Base-by-base conservation (phyloP, 306 rosid species). In the Psophocarpus tetragonolobus region DNA sequence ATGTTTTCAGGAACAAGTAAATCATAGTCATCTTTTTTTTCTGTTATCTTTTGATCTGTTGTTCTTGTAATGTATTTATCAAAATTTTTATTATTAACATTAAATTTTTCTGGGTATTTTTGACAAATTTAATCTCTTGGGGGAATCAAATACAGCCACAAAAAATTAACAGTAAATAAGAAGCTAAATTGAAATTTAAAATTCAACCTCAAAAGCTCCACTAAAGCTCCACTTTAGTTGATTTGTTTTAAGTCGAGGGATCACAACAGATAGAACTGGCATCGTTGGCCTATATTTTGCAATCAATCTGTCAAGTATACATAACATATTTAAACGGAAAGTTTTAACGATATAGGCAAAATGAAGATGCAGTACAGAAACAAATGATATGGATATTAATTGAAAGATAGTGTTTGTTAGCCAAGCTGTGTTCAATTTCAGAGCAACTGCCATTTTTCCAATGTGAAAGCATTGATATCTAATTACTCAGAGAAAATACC, bases 221-320 rank as follows among this genome's bases (percentile, higher is more conserved):
- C 73, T 87, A 67, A 96, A 96, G 89, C 99, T 91, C 98, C 97
- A 93, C 77, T 86, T 91, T 4, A 91, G 86, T 71, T 91, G 97
- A 87, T 93, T 86, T 57, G 98, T 88, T 88, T 81, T 90, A 10
- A 91, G 91, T 62, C 93, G 90, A 36, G 98, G 98, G 62, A 90
- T 75, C 77, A 93, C 95, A 4, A 93, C 97, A 27, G 97, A 93
- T 45, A 93, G 89, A 77, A 91, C 98, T 7, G 98, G 98, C 98
- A 93, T 93, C 21, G 98, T 88, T 33, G 98, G 98, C 82, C 98
- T 85, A 75, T 93, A 93, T 80, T 93, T 93, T 11, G 98, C 98
- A 27, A 93, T 91, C 89, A 93, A 91, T 76, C 97, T 93, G 95
- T 36, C 77, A 83, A 13, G 68, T 30, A 48, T 63, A 80, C 20